A percentile compares a stretch with the other conserved stretches of the same genome.
Evolutionary conservation across 164 flowering plant species (phyloP).

Genomic region (Nymphaea thermarum): DNA sequence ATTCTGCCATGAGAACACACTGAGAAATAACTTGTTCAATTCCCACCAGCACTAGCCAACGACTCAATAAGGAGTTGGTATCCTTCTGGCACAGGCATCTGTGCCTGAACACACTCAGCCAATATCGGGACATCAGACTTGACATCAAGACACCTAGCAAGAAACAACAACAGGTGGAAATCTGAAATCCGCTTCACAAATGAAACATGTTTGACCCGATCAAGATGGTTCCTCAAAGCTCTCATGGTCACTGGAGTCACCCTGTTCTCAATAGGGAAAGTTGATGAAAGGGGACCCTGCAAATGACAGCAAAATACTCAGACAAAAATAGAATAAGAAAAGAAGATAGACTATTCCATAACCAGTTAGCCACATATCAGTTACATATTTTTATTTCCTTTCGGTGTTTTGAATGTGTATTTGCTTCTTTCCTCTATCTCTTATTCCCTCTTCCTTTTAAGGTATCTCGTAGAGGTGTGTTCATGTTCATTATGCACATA

Average conservation of each 20-base stretch:
- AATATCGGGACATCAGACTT: constrained; percentile 66
- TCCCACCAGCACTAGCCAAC: constrained; percentile 43
- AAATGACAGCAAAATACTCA: constrained; percentile 1
- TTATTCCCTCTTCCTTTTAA: too few species aligned
- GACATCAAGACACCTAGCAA: constrained; percentile 57
- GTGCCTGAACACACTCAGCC: constrained; percentile 53
- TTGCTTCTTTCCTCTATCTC: too few species aligned
- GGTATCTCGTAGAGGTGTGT: too few species aligned
- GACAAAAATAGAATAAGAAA: background rate
- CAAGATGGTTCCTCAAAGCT: constrained; percentile 64
- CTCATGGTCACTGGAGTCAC: constrained; percentile 32
- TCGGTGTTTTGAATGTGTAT: too few species aligned
- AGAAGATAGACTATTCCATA: background rate
- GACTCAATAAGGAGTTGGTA: constrained; percentile 78
- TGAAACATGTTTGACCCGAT: constrained; percentile 48
- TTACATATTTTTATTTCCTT: too few species aligned
- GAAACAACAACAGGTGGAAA: constrained; percentile 64
- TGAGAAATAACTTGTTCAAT: background rate
- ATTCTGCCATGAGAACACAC: too few species aligned
- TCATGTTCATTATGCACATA: too few species aligned
- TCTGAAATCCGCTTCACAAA: constrained; percentile 82
- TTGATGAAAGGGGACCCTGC: constrained; percentile 81
- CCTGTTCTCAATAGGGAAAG: constrained; percentile 83
- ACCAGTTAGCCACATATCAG: too few species aligned
- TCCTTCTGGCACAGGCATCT: constrained; percentile 65